Evolutionary conservation across 768 basidiomycete species (phyloP).

Genomic region (Leucosporidium scottii): DNA sequence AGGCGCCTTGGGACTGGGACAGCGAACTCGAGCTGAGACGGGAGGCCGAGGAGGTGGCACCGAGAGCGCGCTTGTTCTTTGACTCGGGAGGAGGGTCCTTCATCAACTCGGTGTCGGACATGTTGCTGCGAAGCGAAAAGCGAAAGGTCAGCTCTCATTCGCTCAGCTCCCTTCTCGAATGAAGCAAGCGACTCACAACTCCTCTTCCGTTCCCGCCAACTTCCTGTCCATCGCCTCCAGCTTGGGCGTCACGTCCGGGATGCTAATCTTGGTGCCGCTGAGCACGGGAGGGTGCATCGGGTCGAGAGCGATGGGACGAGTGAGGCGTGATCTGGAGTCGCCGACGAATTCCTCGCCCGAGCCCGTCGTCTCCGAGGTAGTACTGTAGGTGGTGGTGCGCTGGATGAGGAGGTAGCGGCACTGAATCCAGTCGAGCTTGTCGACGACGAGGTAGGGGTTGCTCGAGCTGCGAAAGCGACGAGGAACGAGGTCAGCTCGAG

Average conservation of each 20-base stretch:
- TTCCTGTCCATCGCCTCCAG: slow-evolving; percentile 48
- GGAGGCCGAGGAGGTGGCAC: neutral
- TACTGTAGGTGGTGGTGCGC: slow-evolving; percentile 32
- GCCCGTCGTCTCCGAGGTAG: neutral
- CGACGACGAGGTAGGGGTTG: slow-evolving; percentile 55
- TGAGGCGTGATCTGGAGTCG: neutral
- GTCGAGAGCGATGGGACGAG: slow-evolving; percentile 43
- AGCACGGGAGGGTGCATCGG: slow-evolving; percentile 49
- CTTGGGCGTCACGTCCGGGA: slow-evolving; percentile 57
- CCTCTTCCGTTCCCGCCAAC: slow-evolving; percentile 13
- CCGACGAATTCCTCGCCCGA: neutral
- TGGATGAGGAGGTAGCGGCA: slow-evolving; percentile 62
- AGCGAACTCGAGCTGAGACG: neutral
- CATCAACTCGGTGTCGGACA: slow-evolving; percentile 24
- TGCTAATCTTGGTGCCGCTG: slow-evolving; percentile 42
- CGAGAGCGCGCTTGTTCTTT: slow-evolving; percentile 4
- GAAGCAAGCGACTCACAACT: slow-evolving; percentile 6
- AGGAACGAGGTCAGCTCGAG: neutral
- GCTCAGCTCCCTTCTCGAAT: no score
- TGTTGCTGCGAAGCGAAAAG: slow-evolving; percentile 2
- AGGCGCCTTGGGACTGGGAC: slow-evolving; percentile 40
- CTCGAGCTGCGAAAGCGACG: slow-evolving; percentile 13
- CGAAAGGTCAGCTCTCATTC: no score
- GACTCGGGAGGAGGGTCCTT: slow-evolving; percentile 12
- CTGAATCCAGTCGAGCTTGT: slow-evolving; percentile 59